Base-by-base conservation (phyloP, 2,329 filamentous ascomycete genomes). In the Cladosporium sp. region DNA sequence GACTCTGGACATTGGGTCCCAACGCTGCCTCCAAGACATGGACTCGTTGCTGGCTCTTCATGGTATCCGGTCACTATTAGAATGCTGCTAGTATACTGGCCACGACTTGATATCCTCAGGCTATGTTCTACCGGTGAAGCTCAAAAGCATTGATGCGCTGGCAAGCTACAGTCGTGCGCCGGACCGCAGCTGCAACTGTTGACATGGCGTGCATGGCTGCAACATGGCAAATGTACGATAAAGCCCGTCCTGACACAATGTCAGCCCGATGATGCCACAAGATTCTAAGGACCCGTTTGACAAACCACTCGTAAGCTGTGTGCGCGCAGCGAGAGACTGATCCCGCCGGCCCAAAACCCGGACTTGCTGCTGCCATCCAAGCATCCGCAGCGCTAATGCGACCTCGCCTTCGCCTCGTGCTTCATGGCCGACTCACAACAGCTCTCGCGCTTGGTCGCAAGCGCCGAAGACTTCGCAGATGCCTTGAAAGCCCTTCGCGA, bases 401-500 rank as follows among this genome's bases (percentile, higher is more conserved):
- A 40, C 54, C 39, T 57, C 54, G 15, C 20, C 19, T 40, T 40
- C 54, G 54, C 30, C 45, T 43, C 17, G 36, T 50, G 30, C 39
- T 49, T 19, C 40, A 51, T 57, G 52, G 38, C 59, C 34, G 43
- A 47, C 43, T 40, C 50, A 20, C 36, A 22, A 59, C 47, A 61
- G 58, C 22, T 61, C 80, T 64, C 66, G 59, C 68, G 70, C 55
- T 69, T 76, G 62, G 78, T 80, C 66, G 73, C 76, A 65, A 75
- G 76, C 58, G 79, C 80, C 61, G 79, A 84, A 67, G 80, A 83
- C 51, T 76, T 80, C 63, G 81, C 80, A 52, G 74, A 76, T 54
- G 78, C 76, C 59, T 76, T 86, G 61, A 73, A 74, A 61, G 66
- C 72, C 42, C 83, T 84, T 68, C 72, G 80, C 52, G 73, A 74